Conservation (phyloP, 1,284 basidiomycete species). For the Grifola frondosa region DNA sequence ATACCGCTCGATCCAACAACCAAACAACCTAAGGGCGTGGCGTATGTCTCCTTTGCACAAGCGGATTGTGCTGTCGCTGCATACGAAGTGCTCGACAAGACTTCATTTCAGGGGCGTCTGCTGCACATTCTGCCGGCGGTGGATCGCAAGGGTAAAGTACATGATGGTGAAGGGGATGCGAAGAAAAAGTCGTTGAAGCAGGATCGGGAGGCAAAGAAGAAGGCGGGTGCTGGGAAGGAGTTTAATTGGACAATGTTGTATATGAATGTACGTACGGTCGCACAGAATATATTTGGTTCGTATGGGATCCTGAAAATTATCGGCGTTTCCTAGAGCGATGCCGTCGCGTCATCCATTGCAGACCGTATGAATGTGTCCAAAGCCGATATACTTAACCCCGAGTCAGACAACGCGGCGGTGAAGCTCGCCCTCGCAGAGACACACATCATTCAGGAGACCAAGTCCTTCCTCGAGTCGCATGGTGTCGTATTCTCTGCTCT, state of each 20-base stretch:
- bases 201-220: constrained; percentile 71
- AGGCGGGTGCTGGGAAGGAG: constrained; percentile 73
- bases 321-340: constrained; percentile 51
- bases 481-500: constrained; percentile 67
- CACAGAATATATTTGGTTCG: constrained; percentile 16
- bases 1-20: constrained; percentile 73
- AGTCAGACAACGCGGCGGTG: constrained; percentile 79
- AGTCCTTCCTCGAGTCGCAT: constrained; percentile 79
- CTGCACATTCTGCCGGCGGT: constrained; percentile 88
- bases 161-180: constrained; percentile 39
- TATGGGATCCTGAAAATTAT: constrained; percentile 4
- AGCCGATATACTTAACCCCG: constrained; percentile 82
- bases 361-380: constrained; percentile 57
- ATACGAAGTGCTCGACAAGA: constrained; percentile 78
- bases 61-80: constrained; percentile 73
- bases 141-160: constrained; percentile 54
- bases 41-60: constrained; percentile 78
- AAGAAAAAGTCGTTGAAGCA: constrained; percentile 64
- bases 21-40: constrained; percentile 78
- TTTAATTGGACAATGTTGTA: constrained; percentile 98
- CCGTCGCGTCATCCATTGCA: constrained; percentile 38
- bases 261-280: constrained; percentile 82
- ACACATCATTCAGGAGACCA: constrained; percentile 94
- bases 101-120: constrained; percentile 89
- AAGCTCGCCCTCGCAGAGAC: constrained; percentile 96